A percentile compares a stretch with the other conserved stretches of the same genome.
Conservation (phyloP, 192 early-diverging fungal species). For the Coemansia javaensis region DNA sequence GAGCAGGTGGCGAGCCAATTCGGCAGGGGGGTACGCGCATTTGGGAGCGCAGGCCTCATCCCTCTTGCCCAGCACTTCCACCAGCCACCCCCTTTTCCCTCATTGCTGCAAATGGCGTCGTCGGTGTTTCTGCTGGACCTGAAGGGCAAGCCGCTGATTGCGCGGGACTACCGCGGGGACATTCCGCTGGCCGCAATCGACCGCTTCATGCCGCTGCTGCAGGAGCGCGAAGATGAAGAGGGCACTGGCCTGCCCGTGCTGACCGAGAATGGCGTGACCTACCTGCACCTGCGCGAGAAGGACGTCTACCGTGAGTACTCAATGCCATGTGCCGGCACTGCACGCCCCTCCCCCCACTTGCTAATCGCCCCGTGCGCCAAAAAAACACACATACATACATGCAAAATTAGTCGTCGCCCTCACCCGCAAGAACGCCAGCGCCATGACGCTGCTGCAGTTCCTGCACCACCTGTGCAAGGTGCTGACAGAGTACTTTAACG, state of each 20-base stretch:
- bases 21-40: no score
- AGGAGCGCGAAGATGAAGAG: constrained; percentile 91
- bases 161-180: constrained; percentile 96
- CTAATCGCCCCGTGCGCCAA: background rate
- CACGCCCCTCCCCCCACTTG: background rate
- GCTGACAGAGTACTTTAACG: constrained; percentile 90
- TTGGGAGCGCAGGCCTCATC: no score
- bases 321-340: background rate
- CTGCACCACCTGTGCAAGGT: constrained; percentile 91
- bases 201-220: constrained; percentile 94
- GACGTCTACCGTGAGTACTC: constrained; percentile 81
- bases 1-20: no score
- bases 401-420: constrained; percentile 68
- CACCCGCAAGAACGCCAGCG: constrained; percentile 97
- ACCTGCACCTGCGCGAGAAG: constrained; percentile 92
- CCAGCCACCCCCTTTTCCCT: background rate
- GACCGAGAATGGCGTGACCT: constrained; percentile 93
- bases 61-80: background rate
- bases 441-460: constrained; percentile 90
- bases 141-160: constrained; percentile 99
- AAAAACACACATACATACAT: background rate
- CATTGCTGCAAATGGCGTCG: constrained; percentile 48
- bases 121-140: constrained; percentile 92
- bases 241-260: constrained; percentile 84
- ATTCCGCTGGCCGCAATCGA: constrained; percentile 95